phyloP scores from a whole-genome alignment of 208 protist species.

The Lotmaria passim region DNA sequence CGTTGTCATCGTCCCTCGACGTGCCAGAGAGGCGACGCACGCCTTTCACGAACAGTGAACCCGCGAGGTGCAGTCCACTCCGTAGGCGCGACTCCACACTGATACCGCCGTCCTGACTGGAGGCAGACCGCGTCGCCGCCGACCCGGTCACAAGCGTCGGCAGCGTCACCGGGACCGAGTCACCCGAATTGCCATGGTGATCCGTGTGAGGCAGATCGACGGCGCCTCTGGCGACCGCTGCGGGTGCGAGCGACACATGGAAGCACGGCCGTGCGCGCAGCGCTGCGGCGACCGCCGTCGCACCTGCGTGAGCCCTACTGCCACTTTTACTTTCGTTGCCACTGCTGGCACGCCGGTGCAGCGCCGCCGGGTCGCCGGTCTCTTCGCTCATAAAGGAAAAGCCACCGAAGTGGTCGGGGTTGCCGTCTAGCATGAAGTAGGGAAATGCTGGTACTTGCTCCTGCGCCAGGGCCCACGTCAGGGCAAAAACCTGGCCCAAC shows the following conservation, averaged over 20 bases:
- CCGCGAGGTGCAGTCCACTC: slow-evolving; percentile 9
- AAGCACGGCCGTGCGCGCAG: not conserved
- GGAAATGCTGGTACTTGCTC: slow-evolving; percentile 73
- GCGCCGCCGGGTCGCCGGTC: not conserved
- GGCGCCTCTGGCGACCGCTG: not conserved
- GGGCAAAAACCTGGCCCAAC: slow-evolving; percentile 46
- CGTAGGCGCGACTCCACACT: slow-evolving; percentile 34
- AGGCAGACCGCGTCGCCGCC: slow-evolving; percentile 9
- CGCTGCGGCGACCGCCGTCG: not conserved
- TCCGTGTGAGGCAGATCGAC: too few species aligned
- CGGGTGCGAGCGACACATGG: slow-evolving; percentile 23
- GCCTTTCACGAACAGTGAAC: not conserved
- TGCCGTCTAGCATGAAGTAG: slow-evolving; percentile 69
- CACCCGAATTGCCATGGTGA: too few species aligned
- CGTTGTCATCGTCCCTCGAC: slow-evolving; percentile 6
- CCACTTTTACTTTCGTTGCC: not conserved
- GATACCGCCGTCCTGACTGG: slow-evolving; percentile 24
- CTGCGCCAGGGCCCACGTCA: slow-evolving; percentile 55
- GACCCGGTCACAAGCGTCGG: slow-evolving; percentile 1
- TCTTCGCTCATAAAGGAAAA: slow-evolving; percentile 38
- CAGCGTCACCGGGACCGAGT: slow-evolving; percentile 2
- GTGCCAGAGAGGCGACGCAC: slow-evolving; percentile 8
- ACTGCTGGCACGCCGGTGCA: not conserved
- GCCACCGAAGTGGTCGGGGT: slow-evolving; percentile 33
- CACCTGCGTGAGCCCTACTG: not conserved